Percentiles rank a stretch among this genome's conserved stretches.
Evolutionary conservation across 768 basidiomycete genomes (phyloP).

Genomic region (Mycena indigotica): DNA sequence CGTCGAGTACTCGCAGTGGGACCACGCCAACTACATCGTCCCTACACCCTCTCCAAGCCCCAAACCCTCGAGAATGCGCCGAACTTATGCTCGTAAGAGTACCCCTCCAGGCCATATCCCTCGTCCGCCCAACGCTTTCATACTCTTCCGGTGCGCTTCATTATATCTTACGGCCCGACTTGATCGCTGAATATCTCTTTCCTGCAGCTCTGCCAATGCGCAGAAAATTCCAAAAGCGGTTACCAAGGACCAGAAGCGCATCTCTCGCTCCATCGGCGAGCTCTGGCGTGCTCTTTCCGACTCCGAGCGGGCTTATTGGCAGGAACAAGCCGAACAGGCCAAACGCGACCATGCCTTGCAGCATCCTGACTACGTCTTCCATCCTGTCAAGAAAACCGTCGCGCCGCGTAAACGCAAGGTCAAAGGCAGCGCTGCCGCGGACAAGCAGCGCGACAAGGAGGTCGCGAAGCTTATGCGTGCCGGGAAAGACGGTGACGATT

Average conservation of each 20-base stretch:
- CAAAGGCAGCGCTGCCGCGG: not conserved
- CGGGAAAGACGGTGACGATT: not conserved
- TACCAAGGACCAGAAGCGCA: conserved; percentile 3
- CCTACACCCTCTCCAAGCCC: conserved; percentile 2
- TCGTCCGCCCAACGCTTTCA: conserved; percentile 85
- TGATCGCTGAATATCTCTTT: not conserved
- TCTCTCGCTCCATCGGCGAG: conserved; percentile 1
- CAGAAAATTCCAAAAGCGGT: not conserved
- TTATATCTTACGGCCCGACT: conserved; percentile 40
- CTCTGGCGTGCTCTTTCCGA: not conserved
- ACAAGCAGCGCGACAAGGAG: not conserved
- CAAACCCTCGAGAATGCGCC: not conserved
- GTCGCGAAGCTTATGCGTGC: not conserved
- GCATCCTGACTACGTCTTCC: not conserved
- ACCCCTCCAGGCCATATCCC: conserved; percentile 55
- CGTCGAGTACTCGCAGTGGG: not conserved
- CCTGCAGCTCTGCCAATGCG: not conserved
- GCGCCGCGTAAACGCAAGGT: not conserved
- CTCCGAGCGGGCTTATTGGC: not conserved
- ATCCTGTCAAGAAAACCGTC: not conserved
- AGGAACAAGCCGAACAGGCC: not conserved
- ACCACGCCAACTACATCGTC: not conserved
- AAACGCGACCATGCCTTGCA: not conserved
- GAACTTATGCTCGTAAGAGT: conserved; percentile 20
- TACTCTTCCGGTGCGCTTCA: conserved; percentile 60